Conservation (phyloP, 2,329 filamentous ascomycete species). For the Botrytis galanthina region DNA sequence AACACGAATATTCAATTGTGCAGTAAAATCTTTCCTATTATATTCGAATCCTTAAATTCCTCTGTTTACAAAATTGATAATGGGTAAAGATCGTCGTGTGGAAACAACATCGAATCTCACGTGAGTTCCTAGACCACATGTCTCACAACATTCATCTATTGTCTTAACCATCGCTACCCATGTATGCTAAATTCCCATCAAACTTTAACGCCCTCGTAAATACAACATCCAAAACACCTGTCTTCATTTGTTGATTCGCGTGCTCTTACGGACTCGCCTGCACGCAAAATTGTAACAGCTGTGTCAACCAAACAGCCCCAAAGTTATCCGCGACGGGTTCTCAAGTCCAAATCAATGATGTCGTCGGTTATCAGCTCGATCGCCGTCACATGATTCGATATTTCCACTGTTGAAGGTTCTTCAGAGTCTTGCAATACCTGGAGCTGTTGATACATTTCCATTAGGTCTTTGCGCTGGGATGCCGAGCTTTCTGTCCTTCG, state of each 20-base stretch:
- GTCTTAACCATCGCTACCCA: background rate
- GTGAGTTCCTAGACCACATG: background rate
- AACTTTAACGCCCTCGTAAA: background rate
- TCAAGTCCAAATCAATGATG: background rate
- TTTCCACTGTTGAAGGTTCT: no score
- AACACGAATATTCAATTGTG: background rate
- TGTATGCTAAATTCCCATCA: background rate
- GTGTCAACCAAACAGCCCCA: background rate
- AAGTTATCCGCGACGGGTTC: background rate
- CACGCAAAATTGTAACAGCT: fast-evolving
- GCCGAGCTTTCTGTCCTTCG: background rate
- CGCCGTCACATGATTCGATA: background rate
- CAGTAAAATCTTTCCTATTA: background rate
- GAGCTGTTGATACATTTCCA: background rate
- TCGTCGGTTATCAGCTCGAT: background rate
- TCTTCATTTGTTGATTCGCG: background rate
- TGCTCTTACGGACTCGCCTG: background rate
- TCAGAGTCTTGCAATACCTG: background rate
- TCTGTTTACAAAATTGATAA: background rate
- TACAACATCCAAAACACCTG: background rate
- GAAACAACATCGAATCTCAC: background rate
- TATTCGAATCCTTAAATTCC: background rate
- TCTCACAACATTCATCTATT: background rate
- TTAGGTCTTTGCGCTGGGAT: background rate
- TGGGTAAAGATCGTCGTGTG: background rate